Evolutionary conservation across 1,284 basidiomycete genomes (phyloP), one percentile per base, ranked within the genome.

Genomic region (Tetrapyrgos nigripes): DNA sequence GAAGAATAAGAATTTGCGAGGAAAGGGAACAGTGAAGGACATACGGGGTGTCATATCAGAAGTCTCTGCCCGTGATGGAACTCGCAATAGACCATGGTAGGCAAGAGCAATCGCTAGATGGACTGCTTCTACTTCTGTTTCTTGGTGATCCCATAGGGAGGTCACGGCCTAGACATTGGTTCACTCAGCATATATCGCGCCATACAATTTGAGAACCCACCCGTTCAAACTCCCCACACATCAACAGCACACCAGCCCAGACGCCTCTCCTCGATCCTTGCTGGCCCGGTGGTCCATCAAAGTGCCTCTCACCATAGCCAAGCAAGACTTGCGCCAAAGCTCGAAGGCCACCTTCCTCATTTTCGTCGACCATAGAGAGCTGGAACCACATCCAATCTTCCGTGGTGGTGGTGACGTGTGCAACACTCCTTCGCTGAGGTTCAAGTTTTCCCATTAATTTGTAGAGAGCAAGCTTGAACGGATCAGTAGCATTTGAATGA

Each of bases 301-400:
- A 98, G 72, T 98, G 94, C 28, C 88, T 84, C 70, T 95, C 93
- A 6, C 96, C 96, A 69, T 95, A 97, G 62, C 90, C 92, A 47
- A 93, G 78, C 17, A 99, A 79, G 53, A 95, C 88, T 55, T 91
- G 87, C 0, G 88, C 88, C 2, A 99, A 80, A 33, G 92, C 91
- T 29, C 88, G 83, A 27, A 98, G 81, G 17, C 94, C 93, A 57
- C 91, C 86, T 60, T 89, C 87, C 62, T 90, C 89, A 35, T 90
- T 88, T 64, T 92, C 92, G 63, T 91, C 90, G 17, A 88, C 88
- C 91, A 98, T 91, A 17, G 88, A 84, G 19, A 99, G 84, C 78
- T 99, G 97, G 79, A 97, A 88, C 97, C 97, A 99, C 35, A 98
- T 82, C 97, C 97, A 99, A 74, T 98, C 97, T 71, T 98, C 97